Conservation (phyloP, 441 rosid species). For the Melastoma candidum region DNA sequence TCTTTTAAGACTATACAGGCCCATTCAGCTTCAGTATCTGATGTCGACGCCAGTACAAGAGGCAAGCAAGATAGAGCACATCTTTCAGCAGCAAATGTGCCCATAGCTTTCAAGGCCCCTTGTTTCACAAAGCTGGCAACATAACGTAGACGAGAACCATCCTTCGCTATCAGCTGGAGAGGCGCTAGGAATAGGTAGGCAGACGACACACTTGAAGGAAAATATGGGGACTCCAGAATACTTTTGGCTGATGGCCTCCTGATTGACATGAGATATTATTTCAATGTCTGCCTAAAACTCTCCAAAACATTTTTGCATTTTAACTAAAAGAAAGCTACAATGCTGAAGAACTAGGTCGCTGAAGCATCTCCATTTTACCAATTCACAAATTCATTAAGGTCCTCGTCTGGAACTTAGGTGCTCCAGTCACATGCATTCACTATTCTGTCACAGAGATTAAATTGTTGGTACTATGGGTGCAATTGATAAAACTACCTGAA, state of each 20-base stretch:
- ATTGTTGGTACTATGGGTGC: neutral
- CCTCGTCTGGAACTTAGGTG: too few relatives aligned
- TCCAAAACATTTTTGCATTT: too few relatives aligned
- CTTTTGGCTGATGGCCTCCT: slow-evolving; percentile 86
- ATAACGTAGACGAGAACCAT: slow-evolving; percentile 60
- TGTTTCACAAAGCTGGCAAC: slow-evolving; percentile 81
- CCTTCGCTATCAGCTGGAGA: slow-evolving; percentile 65
- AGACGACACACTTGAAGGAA: slow-evolving; percentile 68
- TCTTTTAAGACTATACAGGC: slow-evolving; percentile 75
- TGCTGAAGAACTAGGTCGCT: too few relatives aligned
- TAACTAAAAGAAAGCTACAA: slow-evolving; percentile 2
- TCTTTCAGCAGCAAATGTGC: slow-evolving; percentile 76
- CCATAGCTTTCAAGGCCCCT: slow-evolving; percentile 84
- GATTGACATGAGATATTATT: slow-evolving; percentile 19
- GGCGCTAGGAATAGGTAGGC: slow-evolving; percentile 81
- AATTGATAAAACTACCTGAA: slow-evolving; percentile 34
- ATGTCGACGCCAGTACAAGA: slow-evolving; percentile 42
- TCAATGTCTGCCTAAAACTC: too few relatives aligned
- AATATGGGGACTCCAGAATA: slow-evolving; percentile 82
- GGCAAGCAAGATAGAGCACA: slow-evolving; percentile 76
- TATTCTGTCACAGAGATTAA: slow-evolving; percentile 1
- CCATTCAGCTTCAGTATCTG: slow-evolving; percentile 74
- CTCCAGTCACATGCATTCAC: too few relatives aligned
- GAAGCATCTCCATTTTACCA: too few relatives aligned
- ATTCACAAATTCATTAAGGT: too few relatives aligned